Percentiles rank a stretch among this genome's conserved stretches.
Conservation (phyloP, 2,329 filamentous ascomycete genomes). For the Penicillium sp. region DNA sequence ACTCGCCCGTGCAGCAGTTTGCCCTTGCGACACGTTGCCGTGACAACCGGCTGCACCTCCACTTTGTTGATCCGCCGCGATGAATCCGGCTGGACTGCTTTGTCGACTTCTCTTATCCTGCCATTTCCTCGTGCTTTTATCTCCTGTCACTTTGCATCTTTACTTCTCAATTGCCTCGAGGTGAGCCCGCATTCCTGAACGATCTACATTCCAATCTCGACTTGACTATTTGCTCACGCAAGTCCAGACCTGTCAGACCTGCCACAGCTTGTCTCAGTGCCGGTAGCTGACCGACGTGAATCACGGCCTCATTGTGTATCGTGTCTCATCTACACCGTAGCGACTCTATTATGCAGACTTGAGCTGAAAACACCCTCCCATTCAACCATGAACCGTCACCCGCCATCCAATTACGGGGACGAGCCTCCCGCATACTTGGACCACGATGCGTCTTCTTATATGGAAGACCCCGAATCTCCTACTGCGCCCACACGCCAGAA, state of each 20-base stretch:
- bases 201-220: slow-evolving; percentile 9
- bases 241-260: slow-evolving; percentile 9
- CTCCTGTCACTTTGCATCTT: slow-evolving; percentile 1
- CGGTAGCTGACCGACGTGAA: slow-evolving; percentile 1
- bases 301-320: neutral
- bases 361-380: slow-evolving; percentile 10
- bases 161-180: neutral
- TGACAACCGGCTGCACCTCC: slow-evolving; percentile 17
- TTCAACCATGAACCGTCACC: slow-evolving; percentile 27
- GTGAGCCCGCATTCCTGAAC: slow-evolving; percentile 10
- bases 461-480: slow-evolving; percentile 30
- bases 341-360: slow-evolving; percentile 17
- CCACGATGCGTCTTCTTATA: slow-evolving; percentile 27
- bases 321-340: neutral
- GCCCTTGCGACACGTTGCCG: slow-evolving; percentile 11
- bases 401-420: slow-evolving; percentile 36
- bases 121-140: neutral
- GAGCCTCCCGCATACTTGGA: slow-evolving; percentile 39
- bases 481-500: slow-evolving; percentile 25
- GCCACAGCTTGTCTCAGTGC: slow-evolving; percentile 6
- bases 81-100: slow-evolving; percentile 10
- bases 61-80: slow-evolving; percentile 22
- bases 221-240: slow-evolving; percentile 7
- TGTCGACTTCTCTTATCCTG: no score
- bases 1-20: neutral